These are phyloP conservation scores for maize (Zea mays) DNA, from an alignment of 176 grass and related monocot genomes.

Conservation along the genomic window Zm-B73-REFERENCE-NAM-5.0 NC_050103.1:75543501-75544000, in stretches of 20 bases:
- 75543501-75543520: not conserved
- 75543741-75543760: not conserved
- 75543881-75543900: not conserved
- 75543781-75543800: not conserved
- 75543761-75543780: not conserved
- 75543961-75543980: too few relatives aligned
- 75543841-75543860: too few relatives aligned
- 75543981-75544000: too few relatives aligned
- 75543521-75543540: not conserved
- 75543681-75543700: conserved; percentile 9
- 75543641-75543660: not conserved
- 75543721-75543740: not conserved
- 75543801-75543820: too few relatives aligned
- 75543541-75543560: not conserved
- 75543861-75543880: not conserved
- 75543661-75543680: not conserved
- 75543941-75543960: not conserved
- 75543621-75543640: not conserved
- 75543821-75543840: not conserved
- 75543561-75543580: not conserved
- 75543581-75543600: not conserved
- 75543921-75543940: not conserved
- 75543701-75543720: not conserved
- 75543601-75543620: not conserved
- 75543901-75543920: not conserved